Conservation (phyloP, 2,329 filamentous ascomycete species). For the Fusarium ramigenum region DNA sequence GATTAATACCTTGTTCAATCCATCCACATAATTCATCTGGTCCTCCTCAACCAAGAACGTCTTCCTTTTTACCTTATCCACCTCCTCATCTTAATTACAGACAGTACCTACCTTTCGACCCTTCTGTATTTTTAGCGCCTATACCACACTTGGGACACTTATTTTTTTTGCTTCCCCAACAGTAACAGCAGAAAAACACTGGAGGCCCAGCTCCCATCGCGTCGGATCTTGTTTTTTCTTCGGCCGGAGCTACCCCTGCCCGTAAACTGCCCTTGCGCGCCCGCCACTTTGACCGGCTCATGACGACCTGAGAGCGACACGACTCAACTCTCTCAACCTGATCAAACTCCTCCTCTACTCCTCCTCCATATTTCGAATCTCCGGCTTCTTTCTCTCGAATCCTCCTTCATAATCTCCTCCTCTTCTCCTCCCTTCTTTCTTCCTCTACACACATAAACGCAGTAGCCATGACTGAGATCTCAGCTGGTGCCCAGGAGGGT, state of each 20-base stretch:
- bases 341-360: slow-evolving; percentile 30
- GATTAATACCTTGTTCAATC: slow-evolving; percentile 17
- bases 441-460: slow-evolving; percentile 34
- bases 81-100: slow-evolving; percentile 29
- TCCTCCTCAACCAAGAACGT: slow-evolving; percentile 25
- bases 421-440: slow-evolving; percentile 1
- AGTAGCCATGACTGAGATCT: slow-evolving; percentile 60
- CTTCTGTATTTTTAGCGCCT: slow-evolving; percentile 45
- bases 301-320: slow-evolving; percentile 42
- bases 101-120: slow-evolving; percentile 18
- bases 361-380: slow-evolving; percentile 15
- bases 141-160: slow-evolving; percentile 31
- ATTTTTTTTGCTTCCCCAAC: slow-evolving; percentile 29
- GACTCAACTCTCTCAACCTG: slow-evolving; percentile 18
- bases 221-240: slow-evolving; percentile 29
- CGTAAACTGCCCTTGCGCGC: slow-evolving; percentile 26
- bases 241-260: slow-evolving; percentile 43
- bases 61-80: slow-evolving; percentile 22
- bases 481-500: slow-evolving; percentile 52
- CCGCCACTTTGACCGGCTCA: slow-evolving; percentile 39
- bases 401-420: slow-evolving; percentile 27
- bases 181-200: slow-evolving; percentile 22
- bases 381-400: slow-evolving; percentile 20
- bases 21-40: slow-evolving; percentile 31
- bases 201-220: slow-evolving; percentile 8